phyloP scores from a whole-genome alignment of 2,329 filamentous ascomycete species.

The Nothophoma quercina region DNA sequence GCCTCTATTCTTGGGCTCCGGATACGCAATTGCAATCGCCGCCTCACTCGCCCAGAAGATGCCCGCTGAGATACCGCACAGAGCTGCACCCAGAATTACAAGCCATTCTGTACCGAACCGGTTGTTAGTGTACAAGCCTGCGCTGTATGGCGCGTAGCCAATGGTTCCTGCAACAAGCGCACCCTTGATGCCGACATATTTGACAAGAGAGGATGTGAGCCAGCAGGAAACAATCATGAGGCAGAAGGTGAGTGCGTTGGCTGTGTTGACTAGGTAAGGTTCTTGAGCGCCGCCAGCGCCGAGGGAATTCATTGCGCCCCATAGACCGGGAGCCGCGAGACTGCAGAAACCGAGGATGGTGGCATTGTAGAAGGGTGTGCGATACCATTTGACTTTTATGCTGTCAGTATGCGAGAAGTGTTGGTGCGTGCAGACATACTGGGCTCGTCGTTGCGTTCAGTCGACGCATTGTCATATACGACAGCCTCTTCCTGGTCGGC shows the following conservation, averaged over 20 bases:
- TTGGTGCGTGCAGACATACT: not conserved
- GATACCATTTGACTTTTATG: constrained; percentile 68
- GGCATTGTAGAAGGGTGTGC: constrained; percentile 75
- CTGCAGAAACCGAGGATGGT: constrained; percentile 74
- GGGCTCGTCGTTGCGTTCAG: not conserved
- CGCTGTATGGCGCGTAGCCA: constrained; percentile 24
- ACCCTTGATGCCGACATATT: constrained; percentile 21
- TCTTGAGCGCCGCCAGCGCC: constrained; percentile 24
- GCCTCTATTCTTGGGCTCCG: constrained; percentile 10
- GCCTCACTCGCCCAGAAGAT: constrained; percentile 26
- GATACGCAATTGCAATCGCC: constrained; percentile 22
- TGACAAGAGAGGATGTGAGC: constrained; percentile 18
- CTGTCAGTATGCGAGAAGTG: not conserved
- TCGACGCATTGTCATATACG: not conserved
- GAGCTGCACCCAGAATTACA: constrained; percentile 20
- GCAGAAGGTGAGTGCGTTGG: constrained; percentile 22
- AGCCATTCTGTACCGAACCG: constrained; percentile 25
- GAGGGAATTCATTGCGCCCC: constrained; percentile 29
- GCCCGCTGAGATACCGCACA: constrained; percentile 22
- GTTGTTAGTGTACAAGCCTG: constrained; percentile 24
- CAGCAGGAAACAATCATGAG: constrained; percentile 24
- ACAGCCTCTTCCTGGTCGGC: not conserved
- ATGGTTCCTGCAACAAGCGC: constrained; percentile 21
- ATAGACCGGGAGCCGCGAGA: constrained; percentile 60
- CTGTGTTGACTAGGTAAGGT: constrained; percentile 26